Percentiles rank a stretch among this genome's conserved stretches.
phyloP scores from a whole-genome alignment of 768 basidiomycete genomes.

The Serpula lacrymans region DNA sequence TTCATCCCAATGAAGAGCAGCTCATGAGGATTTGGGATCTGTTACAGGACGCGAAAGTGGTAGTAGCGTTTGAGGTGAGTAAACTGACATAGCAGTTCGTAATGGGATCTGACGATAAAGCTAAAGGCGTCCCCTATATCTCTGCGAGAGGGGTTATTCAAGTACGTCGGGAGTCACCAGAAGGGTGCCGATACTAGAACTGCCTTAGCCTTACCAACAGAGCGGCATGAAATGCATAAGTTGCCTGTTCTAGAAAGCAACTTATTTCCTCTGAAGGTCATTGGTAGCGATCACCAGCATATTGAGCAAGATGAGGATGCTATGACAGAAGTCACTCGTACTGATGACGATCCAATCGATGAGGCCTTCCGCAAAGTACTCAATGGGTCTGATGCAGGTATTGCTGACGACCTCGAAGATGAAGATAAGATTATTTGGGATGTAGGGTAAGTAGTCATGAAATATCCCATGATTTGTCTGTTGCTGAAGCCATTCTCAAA shows the following conservation, averaged over 20 bases:
- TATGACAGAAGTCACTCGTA: constrained; percentile 65
- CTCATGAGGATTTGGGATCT: constrained; percentile 91
- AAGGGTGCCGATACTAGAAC: too few relatives aligned
- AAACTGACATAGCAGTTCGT: constrained; percentile 9
- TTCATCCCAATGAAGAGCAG: constrained; percentile 93
- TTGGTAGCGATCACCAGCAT: too few relatives aligned
- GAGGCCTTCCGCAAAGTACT: constrained; percentile 58
- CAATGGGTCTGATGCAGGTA: constrained; percentile 37
- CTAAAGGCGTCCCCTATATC: constrained; percentile 2
- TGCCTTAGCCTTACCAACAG: too few relatives aligned
- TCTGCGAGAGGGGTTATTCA: too few relatives aligned
- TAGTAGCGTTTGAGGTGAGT: constrained; percentile 59
- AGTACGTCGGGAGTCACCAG: too few relatives aligned
- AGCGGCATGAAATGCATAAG: too few relatives aligned
- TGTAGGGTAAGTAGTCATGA: constrained; percentile 44
- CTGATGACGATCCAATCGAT: constrained; percentile 80
- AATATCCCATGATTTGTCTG: neutral
- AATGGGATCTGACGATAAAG: constrained; percentile 23
- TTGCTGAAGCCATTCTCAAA: constrained; percentile 10
- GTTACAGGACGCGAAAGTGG: constrained; percentile 60
- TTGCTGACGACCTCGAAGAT: constrained; percentile 51
- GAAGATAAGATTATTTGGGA: constrained; percentile 79
- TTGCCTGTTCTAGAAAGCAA: too few relatives aligned
- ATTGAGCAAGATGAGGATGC: constrained; percentile 52
- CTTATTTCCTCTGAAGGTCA: too few relatives aligned